phyloP scores from a whole-genome alignment of 176 grass and related monocot species.

The bread wheat (Triticum aestivum) region IWGSC_CS_RefSeq_v2.1 NC_057811.1:408428651-408429150 shows the following conservation, averaged over 20 bases:
- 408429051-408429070: constrained; percentile 41
- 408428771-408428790: constrained; percentile 54
- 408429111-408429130: constrained; percentile 87
- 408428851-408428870: constrained; percentile 48
- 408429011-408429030: constrained; percentile 81
- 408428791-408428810: constrained; percentile 67
- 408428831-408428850: constrained; percentile 88
- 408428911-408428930: constrained; percentile 60
- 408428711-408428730: constrained; percentile 95
- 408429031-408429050: constrained; percentile 62
- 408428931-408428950: constrained; percentile 81
- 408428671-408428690: constrained; percentile 72
- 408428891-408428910: constrained; percentile 91
- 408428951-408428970: constrained; percentile 73
- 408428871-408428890: constrained; percentile 87
- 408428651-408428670: constrained; percentile 3
- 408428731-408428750: constrained; percentile 76
- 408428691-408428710: constrained; percentile 87
- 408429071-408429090: constrained; percentile 90
- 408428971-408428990: constrained; percentile 54
- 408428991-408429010: constrained; percentile 53
- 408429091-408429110: constrained; percentile 85
- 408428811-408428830: constrained; percentile 87
- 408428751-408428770: constrained; percentile 48
- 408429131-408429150: constrained; percentile 90